These are phyloP conservation scores for Hypoxylon sp. DNA, from an alignment of 2,329 filamentous ascomycete species.

Conservation along the genomic window DNA sequence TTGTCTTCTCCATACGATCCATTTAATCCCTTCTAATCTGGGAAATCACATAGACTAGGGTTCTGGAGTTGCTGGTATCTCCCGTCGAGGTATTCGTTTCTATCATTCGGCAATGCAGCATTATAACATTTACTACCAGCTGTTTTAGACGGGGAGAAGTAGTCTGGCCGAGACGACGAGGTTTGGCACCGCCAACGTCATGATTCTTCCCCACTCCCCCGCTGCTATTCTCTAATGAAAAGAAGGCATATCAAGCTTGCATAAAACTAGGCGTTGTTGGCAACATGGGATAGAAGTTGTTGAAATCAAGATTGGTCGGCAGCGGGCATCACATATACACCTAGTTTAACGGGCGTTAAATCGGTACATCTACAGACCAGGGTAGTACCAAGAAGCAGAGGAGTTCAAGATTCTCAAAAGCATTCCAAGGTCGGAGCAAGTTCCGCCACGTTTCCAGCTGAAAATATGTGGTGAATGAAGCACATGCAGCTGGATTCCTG, in stretches of 20 bases:
- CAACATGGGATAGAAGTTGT: constrained; percentile 50
- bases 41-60: constrained; percentile 54
- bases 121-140: constrained; percentile 34
- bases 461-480: constrained; percentile 34
- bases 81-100: constrained; percentile 43
- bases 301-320: constrained; percentile 44
- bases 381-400: constrained; percentile 29
- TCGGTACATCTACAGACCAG: constrained; percentile 36
- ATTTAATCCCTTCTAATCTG: constrained; percentile 42
- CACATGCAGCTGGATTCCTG: constrained; percentile 34
- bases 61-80: constrained; percentile 52
- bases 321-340: constrained; percentile 39
- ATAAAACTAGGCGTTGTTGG: constrained; percentile 53
- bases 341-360: constrained; percentile 33
- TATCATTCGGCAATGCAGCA: constrained; percentile 38
- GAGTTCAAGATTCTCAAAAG: constrained; percentile 20
- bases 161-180: constrained; percentile 19
- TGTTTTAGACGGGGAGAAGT: constrained; percentile 29
- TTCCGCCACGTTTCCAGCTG: constrained; percentile 32
- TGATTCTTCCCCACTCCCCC: constrained; percentile 21
- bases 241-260: constrained; percentile 48
- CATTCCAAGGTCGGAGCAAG: constrained; percentile 24
- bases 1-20: constrained; percentile 41
- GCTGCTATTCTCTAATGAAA: constrained; percentile 39
- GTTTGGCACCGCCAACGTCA: constrained; percentile 23